Evolutionary conservation across 345 rosid species (phyloP).

Genomic region (Raphanus raphanistrum): DNA sequence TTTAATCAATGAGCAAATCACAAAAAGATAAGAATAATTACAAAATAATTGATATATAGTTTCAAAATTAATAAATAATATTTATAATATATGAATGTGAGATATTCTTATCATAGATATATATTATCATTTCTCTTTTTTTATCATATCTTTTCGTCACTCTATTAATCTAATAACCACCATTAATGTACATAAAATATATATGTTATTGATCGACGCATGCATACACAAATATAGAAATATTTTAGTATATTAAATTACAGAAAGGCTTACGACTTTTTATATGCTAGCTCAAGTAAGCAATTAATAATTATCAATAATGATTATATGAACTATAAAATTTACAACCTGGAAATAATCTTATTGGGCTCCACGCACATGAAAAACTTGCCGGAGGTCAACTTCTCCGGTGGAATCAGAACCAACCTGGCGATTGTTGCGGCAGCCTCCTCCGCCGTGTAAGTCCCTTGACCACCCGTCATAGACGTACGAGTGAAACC

Average conservation of each 20-base stretch:
- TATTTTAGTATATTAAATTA: neutral
- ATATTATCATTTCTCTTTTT: neutral
- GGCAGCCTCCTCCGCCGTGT: slow-evolving; percentile 65
- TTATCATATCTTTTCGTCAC: too few species aligned
- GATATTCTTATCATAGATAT: neutral
- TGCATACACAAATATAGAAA: neutral
- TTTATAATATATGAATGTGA: neutral
- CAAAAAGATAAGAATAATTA: too few species aligned
- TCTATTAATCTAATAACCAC: neutral
- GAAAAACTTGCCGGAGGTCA: slow-evolving; percentile 58
- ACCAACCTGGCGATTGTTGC: slow-evolving; percentile 41
- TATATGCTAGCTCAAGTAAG: neutral
- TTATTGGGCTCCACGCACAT: slow-evolving; percentile 35
- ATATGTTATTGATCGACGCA: neutral
- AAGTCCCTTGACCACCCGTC: slow-evolving; percentile 74
- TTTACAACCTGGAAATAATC: slow-evolving; percentile 25
- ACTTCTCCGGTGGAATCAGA: slow-evolving; percentile 52
- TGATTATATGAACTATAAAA: neutral
- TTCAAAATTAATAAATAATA: neutral
- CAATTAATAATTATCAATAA: neutral
- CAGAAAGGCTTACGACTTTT: neutral
- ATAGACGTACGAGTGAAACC: slow-evolving; percentile 84
- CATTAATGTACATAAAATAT: neutral
- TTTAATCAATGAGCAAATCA: too few species aligned
- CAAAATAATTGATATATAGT: too few species aligned